A percentile compares a stretch with the other conserved stretches of the same genome.
Conservation (phyloP, 2,329 filamentous ascomycete species). For the Plenodomus lindquistii region DNA sequence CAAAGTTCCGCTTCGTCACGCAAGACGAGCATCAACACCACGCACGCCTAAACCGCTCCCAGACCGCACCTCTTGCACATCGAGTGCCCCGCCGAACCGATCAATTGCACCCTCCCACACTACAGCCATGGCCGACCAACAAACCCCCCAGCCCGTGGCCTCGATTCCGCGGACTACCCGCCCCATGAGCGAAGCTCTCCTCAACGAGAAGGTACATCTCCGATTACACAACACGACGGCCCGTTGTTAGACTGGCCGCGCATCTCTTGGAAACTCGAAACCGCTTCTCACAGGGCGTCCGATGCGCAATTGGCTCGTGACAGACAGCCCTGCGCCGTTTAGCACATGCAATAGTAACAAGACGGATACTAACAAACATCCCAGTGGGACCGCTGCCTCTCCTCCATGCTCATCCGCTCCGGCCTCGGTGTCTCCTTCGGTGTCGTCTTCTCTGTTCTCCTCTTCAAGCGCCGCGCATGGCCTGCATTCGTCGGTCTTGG, state of each 20-base stretch:
- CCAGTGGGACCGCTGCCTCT: constrained; percentile 98
- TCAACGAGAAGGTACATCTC: constrained; percentile 91
- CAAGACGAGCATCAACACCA: constrained; percentile 28
- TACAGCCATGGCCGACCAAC: constrained; percentile 59
- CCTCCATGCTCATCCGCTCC: constrained; percentile 95
- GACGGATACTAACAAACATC: constrained; percentile 23
- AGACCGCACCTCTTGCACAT: constrained; percentile 14
- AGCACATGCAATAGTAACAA: not conserved
- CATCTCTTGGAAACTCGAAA: not conserved
- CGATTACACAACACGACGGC: not conserved
- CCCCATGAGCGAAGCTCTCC: constrained; percentile 94
- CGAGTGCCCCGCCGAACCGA: constrained; percentile 20
- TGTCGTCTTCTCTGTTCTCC: constrained; percentile 95
- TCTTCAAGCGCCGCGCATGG: constrained; percentile 98
- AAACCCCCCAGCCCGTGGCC: constrained; percentile 58
- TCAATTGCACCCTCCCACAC: constrained; percentile 33
- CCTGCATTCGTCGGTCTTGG: constrained; percentile 93
- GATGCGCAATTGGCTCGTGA: not conserved
- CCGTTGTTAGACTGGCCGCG: not conserved
- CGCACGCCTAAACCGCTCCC: constrained; percentile 16
- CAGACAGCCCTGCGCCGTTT: not conserved
- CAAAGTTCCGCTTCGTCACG: constrained; percentile 32
- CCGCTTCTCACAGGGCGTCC: too few species aligned
- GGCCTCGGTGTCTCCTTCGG: constrained; percentile 95
- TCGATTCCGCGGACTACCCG: constrained; percentile 70